A percentile compares a stretch with the other conserved stretches of the same genome.
Evolutionary conservation across 768 basidiomycete species (phyloP).

Genomic region (Pholiota conissans): DNA sequence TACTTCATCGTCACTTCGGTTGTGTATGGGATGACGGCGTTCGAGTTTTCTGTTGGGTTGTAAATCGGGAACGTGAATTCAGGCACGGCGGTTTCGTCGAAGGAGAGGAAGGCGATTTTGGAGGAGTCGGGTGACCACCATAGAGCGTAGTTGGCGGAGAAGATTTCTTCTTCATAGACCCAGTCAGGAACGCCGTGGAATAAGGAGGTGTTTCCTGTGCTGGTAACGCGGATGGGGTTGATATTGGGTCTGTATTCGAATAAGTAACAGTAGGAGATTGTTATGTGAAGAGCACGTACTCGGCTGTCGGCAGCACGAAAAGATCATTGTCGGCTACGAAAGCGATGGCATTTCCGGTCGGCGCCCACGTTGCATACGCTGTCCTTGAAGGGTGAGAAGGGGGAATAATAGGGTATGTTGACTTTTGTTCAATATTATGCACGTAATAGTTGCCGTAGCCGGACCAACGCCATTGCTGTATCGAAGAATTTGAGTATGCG

Average conservation of each 20-base stretch:
- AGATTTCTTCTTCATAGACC: conserved; percentile 96
- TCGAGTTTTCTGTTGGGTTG: conserved; percentile 75
- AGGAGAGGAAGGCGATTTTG: conserved; percentile 79
- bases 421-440: conserved; percentile 70
- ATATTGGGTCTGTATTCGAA: conserved; percentile 30
- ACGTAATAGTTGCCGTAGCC: conserved; percentile 91
- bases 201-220: conserved; percentile 75
- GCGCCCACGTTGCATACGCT: conserved; percentile 86
- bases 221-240: conserved; percentile 73
- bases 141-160: conserved; percentile 66
- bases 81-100: conserved; percentile 87
- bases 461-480: conserved; percentile 92
- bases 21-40: conserved; percentile 79
- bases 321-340: conserved; percentile 87
- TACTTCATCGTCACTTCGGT: conserved; percentile 71
- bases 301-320: conserved; percentile 73
- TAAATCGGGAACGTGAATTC: conserved; percentile 90
- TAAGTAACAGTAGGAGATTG: background rate
- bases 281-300: conserved; percentile 39
- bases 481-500: background rate
- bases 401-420: conserved; percentile 69
- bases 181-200: conserved; percentile 97
- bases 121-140: conserved; percentile 89
- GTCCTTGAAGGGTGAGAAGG: conserved; percentile 71
- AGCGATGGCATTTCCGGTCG: conserved; percentile 80